Evolutionary conservation across 2,329 filamentous ascomycete genomes (phyloP), one percentile per base, ranked within the genome.

Genomic region (Zymoseptoria pseudotritici): DNA sequence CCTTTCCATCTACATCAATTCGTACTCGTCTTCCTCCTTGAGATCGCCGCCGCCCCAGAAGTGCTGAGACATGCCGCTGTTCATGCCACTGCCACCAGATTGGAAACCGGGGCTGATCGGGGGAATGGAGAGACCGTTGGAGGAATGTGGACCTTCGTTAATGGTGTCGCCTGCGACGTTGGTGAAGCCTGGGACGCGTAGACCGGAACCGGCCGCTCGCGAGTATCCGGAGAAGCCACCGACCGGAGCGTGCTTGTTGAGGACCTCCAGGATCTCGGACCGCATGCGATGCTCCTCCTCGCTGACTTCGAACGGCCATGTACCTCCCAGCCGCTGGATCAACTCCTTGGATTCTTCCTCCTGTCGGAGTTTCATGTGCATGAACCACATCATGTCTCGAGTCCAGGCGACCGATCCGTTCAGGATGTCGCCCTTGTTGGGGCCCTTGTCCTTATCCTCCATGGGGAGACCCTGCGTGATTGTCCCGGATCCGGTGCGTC

Each of bases 341-440:
- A 84, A 80, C 69, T 92, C 88, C 69, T 89, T 85, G 55, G 97
- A 83, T 71, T 96, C 89, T 64, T 95, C 88, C 74, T 96, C 90
- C 72, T 93, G 89, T 72, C 94, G 87, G 65, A 96, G 82, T 77
- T 96, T 96, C 71, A 90, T 82, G 71, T 96, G 87, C 61, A 96
- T 79, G 78, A 95, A 88, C 94, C 94, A 97, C 91, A 97, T 96
- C 56, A 99, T 81, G 77, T 99, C 94, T 64, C 93, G 86, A 62
- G 91, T 97, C 94, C 94, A 99, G 76, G 91, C 91, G 57, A 97
- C 94, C 36, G 93, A 90, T 29, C 94, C 93, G 71, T 97, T 97
- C 69, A 99, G 86, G 61, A 99, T 97, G 69, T 99, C 94, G 54
- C 94, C 94, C 78, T 99, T 99, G 80, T 97, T 97, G 5, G 94